Evolutionary conservation across 2,329 filamentous ascomycete genomes (phyloP).

Genomic region (Neonectria magnoliae): DNA sequence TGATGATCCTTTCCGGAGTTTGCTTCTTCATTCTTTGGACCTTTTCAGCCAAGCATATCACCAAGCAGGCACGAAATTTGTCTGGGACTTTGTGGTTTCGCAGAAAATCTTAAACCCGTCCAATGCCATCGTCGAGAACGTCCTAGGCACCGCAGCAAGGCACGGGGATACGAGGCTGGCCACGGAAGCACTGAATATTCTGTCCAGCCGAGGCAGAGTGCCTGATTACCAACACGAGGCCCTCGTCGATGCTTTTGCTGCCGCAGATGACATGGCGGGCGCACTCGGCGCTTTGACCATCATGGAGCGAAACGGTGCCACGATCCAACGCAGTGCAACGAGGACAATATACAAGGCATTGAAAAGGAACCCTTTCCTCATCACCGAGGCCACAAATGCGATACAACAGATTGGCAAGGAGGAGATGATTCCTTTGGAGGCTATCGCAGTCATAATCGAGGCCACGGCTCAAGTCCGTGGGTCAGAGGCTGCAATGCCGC

Average conservation of each 20-base stretch:
- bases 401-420: slow-evolving; percentile 62
- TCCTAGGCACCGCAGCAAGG: slow-evolving; percentile 77
- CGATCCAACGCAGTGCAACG: slow-evolving; percentile 69
- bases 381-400: slow-evolving; percentile 62
- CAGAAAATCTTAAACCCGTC: slow-evolving; percentile 55
- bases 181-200: slow-evolving; percentile 71
- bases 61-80: slow-evolving; percentile 70
- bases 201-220: slow-evolving; percentile 57
- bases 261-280: slow-evolving; percentile 66
- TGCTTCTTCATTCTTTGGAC: slow-evolving; percentile 81
- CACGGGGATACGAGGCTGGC: slow-evolving; percentile 75
- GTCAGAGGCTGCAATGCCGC: slow-evolving; percentile 44
- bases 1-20: slow-evolving; percentile 53
- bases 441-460: slow-evolving; percentile 49
- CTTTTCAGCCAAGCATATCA: slow-evolving; percentile 72
- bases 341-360: slow-evolving; percentile 70
- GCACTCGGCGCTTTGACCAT: slow-evolving; percentile 77
- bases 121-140: slow-evolving; percentile 71
- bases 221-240: slow-evolving; percentile 80
- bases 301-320: slow-evolving; percentile 67
- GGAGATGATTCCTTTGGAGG: slow-evolving; percentile 51
- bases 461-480: slow-evolving; percentile 43
- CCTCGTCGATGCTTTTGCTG: slow-evolving; percentile 76
- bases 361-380: slow-evolving; percentile 54
- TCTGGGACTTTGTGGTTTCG: slow-evolving; percentile 75